Percentiles rank a stretch among this genome's conserved stretches.
phyloP scores from a whole-genome alignment of 1,284 basidiomycete genomes.

The Cryptococcus floricola region DNA sequence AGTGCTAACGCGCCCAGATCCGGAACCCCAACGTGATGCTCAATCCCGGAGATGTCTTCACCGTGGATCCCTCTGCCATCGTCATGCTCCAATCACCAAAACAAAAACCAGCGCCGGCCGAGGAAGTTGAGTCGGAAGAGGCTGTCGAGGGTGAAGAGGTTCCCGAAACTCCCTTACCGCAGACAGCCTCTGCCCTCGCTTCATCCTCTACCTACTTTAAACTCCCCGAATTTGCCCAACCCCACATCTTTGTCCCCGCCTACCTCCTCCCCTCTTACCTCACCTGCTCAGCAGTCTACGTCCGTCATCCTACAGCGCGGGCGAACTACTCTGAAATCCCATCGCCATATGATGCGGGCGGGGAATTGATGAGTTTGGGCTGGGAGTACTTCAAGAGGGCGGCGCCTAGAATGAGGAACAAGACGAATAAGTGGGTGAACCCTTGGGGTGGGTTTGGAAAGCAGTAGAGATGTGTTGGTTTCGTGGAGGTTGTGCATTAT shows the following conservation, averaged over 20 bases:
- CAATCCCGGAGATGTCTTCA: constrained; percentile 89
- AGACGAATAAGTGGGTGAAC: constrained; percentile 63
- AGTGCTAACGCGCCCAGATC: constrained; percentile 51
- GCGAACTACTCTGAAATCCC: constrained; percentile 89
- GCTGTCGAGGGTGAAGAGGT: constrained; percentile 8
- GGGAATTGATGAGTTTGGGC: constrained; percentile 71
- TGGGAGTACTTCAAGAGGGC: constrained; percentile 82
- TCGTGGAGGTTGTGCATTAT: constrained; percentile 6
- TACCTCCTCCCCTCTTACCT: constrained; percentile 88
- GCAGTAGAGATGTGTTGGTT: constrained; percentile 14
- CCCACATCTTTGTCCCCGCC: constrained; percentile 91
- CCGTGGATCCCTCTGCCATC: constrained; percentile 77
- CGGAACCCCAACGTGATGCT: constrained; percentile 82
- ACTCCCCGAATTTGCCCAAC: constrained; percentile 81
- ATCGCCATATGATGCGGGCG: constrained; percentile 88
- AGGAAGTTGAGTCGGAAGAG: constrained; percentile 8
- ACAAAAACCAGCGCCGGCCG: constrained; percentile 13
- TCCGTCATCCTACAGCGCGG: constrained; percentile 91
- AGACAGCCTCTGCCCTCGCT: constrained; percentile 14
- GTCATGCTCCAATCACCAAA: constrained; percentile 58
- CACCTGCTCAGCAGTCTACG: constrained; percentile 89
- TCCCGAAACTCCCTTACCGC: constrained; percentile 33
- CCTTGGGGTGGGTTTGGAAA: constrained; percentile 48
- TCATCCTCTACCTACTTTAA: constrained; percentile 56
- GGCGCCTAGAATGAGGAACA: constrained; percentile 62